Evolutionary conservation across 768 basidiomycete species (phyloP).

Genomic region (Russula brevipes): DNA sequence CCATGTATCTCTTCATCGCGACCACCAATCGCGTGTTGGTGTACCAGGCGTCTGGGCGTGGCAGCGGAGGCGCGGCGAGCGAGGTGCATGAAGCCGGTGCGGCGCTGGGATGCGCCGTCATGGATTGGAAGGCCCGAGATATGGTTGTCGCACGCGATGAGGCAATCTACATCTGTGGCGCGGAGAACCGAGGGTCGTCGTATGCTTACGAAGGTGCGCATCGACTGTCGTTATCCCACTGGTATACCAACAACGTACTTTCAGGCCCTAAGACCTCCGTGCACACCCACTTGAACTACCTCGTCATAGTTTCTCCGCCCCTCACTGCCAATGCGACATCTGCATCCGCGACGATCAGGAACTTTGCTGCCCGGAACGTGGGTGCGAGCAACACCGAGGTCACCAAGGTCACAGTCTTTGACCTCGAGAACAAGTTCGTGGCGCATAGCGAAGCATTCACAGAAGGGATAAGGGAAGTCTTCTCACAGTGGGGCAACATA

Average conservation of each 20-base stretch:
- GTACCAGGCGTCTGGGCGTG: slow-evolving; percentile 68
- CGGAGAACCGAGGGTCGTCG: slow-evolving; percentile 76
- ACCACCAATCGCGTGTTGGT: slow-evolving; percentile 78
- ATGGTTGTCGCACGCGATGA: slow-evolving; percentile 88
- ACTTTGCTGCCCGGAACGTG: slow-evolving; percentile 53
- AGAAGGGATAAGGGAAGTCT: slow-evolving; percentile 76
- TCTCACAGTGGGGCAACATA: slow-evolving; percentile 76
- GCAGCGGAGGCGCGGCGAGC: slow-evolving; percentile 57
- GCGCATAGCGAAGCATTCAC: slow-evolving; percentile 78
- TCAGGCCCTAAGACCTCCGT: slow-evolving; percentile 74
- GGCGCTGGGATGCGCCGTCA: slow-evolving; percentile 75
- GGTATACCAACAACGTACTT: not conserved
- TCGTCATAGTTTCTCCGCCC: slow-evolving; percentile 86
- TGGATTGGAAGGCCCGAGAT: slow-evolving; percentile 67
- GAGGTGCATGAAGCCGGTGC: slow-evolving; percentile 85
- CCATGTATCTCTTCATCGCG: slow-evolving; percentile 72
- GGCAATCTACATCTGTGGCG: slow-evolving; percentile 81
- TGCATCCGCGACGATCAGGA: slow-evolving; percentile 69
- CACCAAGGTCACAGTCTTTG: slow-evolving; percentile 79
- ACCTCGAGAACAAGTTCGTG: slow-evolving; percentile 87
- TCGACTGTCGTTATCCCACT: not conserved
- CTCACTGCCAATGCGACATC: slow-evolving; percentile 61
- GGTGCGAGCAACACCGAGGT: slow-evolving; percentile 52
- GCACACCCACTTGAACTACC: slow-evolving; percentile 72
- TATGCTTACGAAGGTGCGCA: slow-evolving; percentile 85